phyloP scores from a whole-genome alignment of 73 alveolate species.

The Tetrahymena malaccensis region DNA sequence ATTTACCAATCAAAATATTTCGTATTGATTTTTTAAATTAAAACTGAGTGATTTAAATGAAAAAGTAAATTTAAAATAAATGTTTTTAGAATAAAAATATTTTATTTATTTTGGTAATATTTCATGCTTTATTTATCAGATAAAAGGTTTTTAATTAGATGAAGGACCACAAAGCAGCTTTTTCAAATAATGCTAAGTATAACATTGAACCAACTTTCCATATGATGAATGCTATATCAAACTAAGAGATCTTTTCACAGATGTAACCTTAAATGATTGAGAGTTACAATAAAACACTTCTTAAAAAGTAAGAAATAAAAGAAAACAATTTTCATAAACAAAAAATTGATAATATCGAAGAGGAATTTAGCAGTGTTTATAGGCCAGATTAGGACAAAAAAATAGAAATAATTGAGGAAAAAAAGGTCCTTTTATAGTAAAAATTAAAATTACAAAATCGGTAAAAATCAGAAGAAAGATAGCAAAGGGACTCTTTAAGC shows the following conservation, averaged over 20 bases:
- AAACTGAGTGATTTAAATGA: no score
- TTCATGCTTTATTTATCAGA: not conserved
- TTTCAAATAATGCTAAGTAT: not conserved
- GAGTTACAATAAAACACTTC: not conserved
- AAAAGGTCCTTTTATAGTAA: not conserved
- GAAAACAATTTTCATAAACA: not conserved
- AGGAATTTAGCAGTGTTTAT: not conserved
- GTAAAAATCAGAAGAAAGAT: not conserved
- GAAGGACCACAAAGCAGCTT: not conserved
- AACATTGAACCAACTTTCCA: not conserved
- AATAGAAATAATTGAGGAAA: not conserved
- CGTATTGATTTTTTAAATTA: no score
- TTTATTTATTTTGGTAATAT: no score
- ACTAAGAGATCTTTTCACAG: not conserved
- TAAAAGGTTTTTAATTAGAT: not conserved
- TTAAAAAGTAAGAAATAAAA: not conserved
- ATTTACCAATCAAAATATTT: no score
- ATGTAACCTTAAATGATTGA: not conserved
- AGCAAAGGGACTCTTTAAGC: not conserved
- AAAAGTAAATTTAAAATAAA: no score
- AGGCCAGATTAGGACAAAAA: not conserved
- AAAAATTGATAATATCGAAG: not conserved
- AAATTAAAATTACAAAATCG: not conserved
- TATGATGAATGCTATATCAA: not conserved
- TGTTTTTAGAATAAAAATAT: no score